A percentile compares a stretch with the other conserved stretches of the same genome.
These are phyloP conservation scores for Heracleum sosnowskyi DNA, from an alignment of 129 eudicot species.

Conservation along the genomic window DNA sequence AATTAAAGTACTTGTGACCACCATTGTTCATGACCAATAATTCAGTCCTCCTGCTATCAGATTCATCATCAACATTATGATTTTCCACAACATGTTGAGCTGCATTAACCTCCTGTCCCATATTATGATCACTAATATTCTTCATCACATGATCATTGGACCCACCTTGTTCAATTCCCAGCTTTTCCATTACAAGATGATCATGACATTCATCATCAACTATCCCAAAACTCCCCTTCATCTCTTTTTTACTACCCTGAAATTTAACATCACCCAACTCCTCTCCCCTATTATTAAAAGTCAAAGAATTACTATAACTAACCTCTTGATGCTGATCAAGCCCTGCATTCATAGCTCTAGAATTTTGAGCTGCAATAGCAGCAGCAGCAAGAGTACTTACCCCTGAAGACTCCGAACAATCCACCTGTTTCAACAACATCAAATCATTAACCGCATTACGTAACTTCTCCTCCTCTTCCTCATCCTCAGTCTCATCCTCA, in stretches of 20 bases:
- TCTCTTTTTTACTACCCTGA: not conserved
- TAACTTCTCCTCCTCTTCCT: slow-evolving; percentile 24
- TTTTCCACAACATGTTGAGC: not conserved
- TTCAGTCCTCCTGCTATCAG: not conserved
- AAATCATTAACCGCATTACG: slow-evolving; percentile 35
- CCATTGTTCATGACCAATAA: not conserved
- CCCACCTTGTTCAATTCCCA: not conserved
- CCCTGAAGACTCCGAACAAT: slow-evolving; percentile 23
- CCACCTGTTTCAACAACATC: slow-evolving; percentile 31
- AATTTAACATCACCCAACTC: not conserved
- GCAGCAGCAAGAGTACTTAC: slow-evolving; percentile 19
- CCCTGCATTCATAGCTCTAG: not conserved
- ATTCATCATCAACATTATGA: not conserved
- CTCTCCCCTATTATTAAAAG: not conserved
- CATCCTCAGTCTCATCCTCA: slow-evolving; percentile 8
- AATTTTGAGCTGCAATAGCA: not conserved
- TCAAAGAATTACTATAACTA: not conserved
- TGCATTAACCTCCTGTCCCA: not conserved
- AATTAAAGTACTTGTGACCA: not conserved
- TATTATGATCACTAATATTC: not conserved
- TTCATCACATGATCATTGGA: not conserved
- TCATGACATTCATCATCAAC: not conserved
- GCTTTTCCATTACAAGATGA: not conserved
- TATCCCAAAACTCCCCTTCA: not conserved
- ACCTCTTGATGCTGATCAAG: not conserved